Evolutionary conservation across 106 monocot species (phyloP).

Genomic region (Dioscorea alata): DNA sequence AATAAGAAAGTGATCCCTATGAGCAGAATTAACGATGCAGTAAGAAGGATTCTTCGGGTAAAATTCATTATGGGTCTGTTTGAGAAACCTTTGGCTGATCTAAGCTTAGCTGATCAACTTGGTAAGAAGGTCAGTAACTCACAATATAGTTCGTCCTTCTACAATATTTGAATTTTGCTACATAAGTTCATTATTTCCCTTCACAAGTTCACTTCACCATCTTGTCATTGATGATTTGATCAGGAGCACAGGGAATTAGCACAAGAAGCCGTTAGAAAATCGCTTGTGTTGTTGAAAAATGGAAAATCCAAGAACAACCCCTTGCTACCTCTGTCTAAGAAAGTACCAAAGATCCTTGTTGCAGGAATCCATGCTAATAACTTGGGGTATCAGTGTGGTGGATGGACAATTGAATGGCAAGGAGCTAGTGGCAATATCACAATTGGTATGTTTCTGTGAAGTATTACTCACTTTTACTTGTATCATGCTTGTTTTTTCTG

Average conservation of each 20-base stretch:
- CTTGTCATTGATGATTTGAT: background rate
- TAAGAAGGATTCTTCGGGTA: conserved; percentile 65
- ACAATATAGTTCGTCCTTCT: background rate
- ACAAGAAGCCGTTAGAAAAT: conserved; percentile 89
- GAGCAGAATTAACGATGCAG: conserved; percentile 80
- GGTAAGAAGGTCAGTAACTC: conserved; percentile 48
- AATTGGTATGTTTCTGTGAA: conserved; percentile 6
- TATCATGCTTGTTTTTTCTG: background rate
- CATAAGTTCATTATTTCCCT: background rate
- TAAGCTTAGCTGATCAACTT: conserved; percentile 47
- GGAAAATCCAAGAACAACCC: conserved; percentile 23
- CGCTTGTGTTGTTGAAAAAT: conserved; percentile 79
- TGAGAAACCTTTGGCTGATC: conserved; percentile 66
- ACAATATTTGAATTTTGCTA: background rate
- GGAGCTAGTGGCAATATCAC: conserved; percentile 46
- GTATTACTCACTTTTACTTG: background rate
- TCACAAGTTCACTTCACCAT: too few relatives aligned
- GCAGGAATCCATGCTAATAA: conserved; percentile 60
- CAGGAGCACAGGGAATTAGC: conserved; percentile 89
- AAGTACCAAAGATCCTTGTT: conserved; percentile 45
- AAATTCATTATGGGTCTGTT: conserved; percentile 86
- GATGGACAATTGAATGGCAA: conserved; percentile 68
- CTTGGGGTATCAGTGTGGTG: conserved; percentile 63
- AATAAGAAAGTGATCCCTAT: conserved; percentile 41
- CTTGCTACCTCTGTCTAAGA: conserved; percentile 48